A percentile compares a stretch with the other conserved stretches of the same genome.
phyloP scores from a whole-genome alignment of 2,329 filamentous ascomycete species.

The Chlorencoelia australis region DNA sequence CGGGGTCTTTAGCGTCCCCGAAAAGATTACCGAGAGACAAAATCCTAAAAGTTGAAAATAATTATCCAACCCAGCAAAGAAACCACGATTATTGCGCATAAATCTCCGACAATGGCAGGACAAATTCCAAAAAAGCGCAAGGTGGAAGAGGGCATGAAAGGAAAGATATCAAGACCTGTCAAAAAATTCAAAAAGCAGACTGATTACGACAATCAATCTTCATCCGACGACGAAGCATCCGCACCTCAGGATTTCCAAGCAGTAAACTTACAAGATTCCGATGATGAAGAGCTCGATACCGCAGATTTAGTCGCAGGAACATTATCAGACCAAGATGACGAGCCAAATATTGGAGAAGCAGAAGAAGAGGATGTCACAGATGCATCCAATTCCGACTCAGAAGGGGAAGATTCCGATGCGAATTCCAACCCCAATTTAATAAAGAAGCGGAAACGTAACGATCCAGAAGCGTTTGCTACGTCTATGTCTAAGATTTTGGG shows the following conservation, averaged over 20 bases:
- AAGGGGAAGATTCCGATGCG: slow-evolving; percentile 28
- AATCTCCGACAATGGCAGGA: slow-evolving; percentile 22
- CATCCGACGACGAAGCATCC: slow-evolving; percentile 36
- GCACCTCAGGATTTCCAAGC: slow-evolving; percentile 36
- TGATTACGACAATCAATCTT: slow-evolving; percentile 50
- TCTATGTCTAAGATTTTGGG: slow-evolving; percentile 89
- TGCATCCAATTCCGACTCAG: slow-evolving; percentile 25
- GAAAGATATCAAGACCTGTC: slow-evolving; percentile 35
- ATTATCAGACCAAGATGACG: slow-evolving; percentile 21
- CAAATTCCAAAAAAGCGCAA: slow-evolving; percentile 41
- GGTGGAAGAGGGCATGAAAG: slow-evolving; percentile 47
- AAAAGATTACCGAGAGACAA: slow-evolving; percentile 2
- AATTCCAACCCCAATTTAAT: slow-evolving; percentile 34
- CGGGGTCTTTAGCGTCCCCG: slow-evolving; percentile 5
- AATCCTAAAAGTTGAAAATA: slow-evolving; percentile 8
- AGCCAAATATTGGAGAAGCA: slow-evolving; percentile 17
- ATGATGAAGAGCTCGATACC: slow-evolving; percentile 25
- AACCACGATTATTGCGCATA: background rate
- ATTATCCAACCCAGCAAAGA: slow-evolving; percentile 1
- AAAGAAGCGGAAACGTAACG: slow-evolving; percentile 73
- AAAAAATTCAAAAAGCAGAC: slow-evolving; percentile 54
- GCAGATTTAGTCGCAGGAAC: slow-evolving; percentile 17
- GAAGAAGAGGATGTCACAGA: slow-evolving; percentile 30
- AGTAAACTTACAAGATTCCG: slow-evolving; percentile 36
- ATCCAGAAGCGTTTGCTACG: slow-evolving; percentile 81